Conservation (phyloP, 2,329 filamentous ascomycete species). For the Cercospora beticola region DNA sequence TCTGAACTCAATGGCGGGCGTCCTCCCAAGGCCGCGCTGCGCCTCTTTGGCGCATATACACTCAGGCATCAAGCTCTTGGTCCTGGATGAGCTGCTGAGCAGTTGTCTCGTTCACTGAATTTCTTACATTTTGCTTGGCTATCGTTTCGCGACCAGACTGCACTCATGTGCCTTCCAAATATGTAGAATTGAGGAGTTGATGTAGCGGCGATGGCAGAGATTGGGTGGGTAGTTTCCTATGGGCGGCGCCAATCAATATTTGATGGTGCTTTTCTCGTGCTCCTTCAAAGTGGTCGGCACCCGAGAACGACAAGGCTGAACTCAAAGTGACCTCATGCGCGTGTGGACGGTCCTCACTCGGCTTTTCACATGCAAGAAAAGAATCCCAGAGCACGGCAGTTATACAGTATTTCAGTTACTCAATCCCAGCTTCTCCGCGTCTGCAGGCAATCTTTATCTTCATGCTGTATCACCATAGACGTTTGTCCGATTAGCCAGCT, state of each 20-base stretch:
- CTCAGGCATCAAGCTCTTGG: not conserved
- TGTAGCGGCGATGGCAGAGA: no score
- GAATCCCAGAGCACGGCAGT: not conserved
- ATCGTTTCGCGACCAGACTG: not conserved
- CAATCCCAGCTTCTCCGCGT: constrained; percentile 4
- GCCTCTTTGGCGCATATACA: not conserved
- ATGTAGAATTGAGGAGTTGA: no score
- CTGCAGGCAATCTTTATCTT: constrained; percentile 6
- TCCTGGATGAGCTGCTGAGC: not conserved
- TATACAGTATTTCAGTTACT: not conserved
- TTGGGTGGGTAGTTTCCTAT: no score
- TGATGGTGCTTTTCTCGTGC: not conserved
- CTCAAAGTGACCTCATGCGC: not conserved
- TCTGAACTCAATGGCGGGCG: not conserved
- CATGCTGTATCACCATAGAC: not conserved
- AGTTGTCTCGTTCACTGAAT: not conserved
- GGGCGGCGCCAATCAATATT: not conserved
- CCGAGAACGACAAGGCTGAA: constrained; percentile 1
- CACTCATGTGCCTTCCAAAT: not conserved
- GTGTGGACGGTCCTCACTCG: not conserved
- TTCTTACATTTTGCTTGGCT: not conserved
- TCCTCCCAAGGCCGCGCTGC: not conserved
- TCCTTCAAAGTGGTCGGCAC: not conserved
- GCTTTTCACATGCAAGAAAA: not conserved
- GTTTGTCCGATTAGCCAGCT: not conserved